A percentile compares a stretch with the other conserved stretches of the same genome.
Conservation (phyloP, 202 grass and related monocot genomes). For the Setaria viridis region DNA sequence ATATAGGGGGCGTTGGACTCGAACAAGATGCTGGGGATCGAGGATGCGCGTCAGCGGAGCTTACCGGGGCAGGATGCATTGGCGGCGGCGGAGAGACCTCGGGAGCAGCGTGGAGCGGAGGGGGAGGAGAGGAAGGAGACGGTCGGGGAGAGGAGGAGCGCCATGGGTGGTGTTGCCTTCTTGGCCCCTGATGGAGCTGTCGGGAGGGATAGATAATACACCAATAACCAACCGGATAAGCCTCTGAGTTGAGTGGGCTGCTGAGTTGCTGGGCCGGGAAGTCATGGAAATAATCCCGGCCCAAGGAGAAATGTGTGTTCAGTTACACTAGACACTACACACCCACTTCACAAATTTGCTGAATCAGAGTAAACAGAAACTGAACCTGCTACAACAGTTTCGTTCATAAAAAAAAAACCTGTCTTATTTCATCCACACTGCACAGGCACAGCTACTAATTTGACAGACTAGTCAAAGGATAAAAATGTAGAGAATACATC, state of each 20-base stretch:
- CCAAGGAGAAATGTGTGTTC: too few species aligned
- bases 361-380: background rate
- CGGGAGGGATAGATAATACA: background rate
- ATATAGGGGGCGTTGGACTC: background rate
- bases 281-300: too few species aligned
- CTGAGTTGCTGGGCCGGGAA: too few species aligned
- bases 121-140: slow-evolving; percentile 49
- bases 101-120: slow-evolving; percentile 19
- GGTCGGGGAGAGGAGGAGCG: slow-evolving; percentile 66
- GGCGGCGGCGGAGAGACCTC: slow-evolving; percentile 17
- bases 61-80: slow-evolving; percentile 45
- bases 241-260: too few species aligned
- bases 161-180: slow-evolving; percentile 58
- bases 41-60: background rate
- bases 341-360: background rate
- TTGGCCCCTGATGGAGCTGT: slow-evolving; percentile 30
- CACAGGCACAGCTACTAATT: background rate
- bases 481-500: background rate
- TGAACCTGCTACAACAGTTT: background rate
- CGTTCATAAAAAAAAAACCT: too few species aligned
- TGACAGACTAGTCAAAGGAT: background rate
- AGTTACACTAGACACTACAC: too few species aligned
- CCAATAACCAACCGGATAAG: slow-evolving; percentile 33
- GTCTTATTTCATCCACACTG: too few species aligned
- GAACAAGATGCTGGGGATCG: background rate